Percentiles rank a stretch among this genome's conserved stretches.
phyloP scores from a whole-genome alignment of 305 asterid species.

The Fraxinus nigra region DNA sequence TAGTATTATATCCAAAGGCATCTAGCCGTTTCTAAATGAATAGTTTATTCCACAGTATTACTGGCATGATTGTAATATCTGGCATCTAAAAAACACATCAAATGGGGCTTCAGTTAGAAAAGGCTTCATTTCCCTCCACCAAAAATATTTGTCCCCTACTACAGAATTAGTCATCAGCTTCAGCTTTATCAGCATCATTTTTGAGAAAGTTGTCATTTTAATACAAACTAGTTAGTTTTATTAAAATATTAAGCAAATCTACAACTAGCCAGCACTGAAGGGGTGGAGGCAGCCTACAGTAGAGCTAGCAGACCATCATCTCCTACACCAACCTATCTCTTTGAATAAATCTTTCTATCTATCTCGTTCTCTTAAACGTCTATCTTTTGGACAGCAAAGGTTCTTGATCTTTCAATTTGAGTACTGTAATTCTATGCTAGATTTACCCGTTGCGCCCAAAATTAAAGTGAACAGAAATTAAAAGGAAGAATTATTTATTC shows the following conservation, averaged over 20 bases:
- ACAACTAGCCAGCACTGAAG: neutral
- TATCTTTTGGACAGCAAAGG: neutral
- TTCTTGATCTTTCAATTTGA: neutral
- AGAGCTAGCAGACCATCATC: neutral
- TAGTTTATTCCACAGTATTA: neutral
- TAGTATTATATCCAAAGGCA: neutral
- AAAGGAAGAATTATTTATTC: neutral
- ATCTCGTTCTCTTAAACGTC: neutral
- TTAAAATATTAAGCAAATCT: neutral
- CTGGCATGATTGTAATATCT: neutral
- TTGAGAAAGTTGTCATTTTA: neutral
- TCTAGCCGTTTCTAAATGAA: neutral
- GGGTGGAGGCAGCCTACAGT: neutral
- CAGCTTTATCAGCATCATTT: neutral
- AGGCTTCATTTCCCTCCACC: neutral
- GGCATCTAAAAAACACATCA: neutral
- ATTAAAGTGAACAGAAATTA: neutral
- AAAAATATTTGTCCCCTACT: neutral
- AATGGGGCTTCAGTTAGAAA: neutral
- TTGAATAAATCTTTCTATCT: neutral
- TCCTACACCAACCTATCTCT: neutral
- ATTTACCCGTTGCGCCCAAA: neutral
- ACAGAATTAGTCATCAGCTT: neutral
- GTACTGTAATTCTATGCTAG: neutral
- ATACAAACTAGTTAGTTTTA: neutral